Percentiles rank a stretch among this genome's conserved stretches.
Evolutionary conservation across 495 filamentous ascomycete species (phyloP).

Genomic region (Elasticomyces elasticus): DNA sequence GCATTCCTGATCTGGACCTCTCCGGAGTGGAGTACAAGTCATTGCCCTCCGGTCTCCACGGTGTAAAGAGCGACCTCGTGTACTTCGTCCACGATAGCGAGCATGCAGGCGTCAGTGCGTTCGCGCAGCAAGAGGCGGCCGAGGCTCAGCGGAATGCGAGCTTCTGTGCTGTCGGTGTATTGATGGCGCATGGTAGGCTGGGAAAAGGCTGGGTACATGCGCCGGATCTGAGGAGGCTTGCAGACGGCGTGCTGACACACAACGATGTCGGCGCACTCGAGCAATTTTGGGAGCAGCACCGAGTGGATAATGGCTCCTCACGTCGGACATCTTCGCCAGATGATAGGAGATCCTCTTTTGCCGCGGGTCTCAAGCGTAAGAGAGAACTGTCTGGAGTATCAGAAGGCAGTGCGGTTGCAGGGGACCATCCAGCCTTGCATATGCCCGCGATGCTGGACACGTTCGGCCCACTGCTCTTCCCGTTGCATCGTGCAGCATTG

Average conservation of each 20-base stretch:
- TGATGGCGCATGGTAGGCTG: conserved; percentile 79
- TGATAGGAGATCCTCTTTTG: conserved; percentile 8
- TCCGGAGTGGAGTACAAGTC: conserved; percentile 94
- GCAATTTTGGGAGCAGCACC: conserved; percentile 66
- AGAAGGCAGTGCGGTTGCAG: background rate
- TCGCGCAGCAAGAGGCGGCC: conserved; percentile 71
- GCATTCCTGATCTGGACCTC: conserved; percentile 61
- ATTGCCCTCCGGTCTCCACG: conserved; percentile 84
- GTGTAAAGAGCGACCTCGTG: conserved; percentile 78
- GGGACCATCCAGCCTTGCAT: conserved; percentile 74
- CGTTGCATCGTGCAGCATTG: conserved; percentile 79
- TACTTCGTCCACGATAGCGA: conserved; percentile 66
- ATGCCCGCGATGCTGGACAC: conserved; percentile 63
- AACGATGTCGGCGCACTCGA: conserved; percentile 53
- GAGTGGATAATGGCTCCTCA: background rate
- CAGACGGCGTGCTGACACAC: conserved; percentile 50
- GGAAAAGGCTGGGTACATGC: conserved; percentile 88
- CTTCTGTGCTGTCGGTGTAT: conserved; percentile 81
- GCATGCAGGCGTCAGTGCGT: conserved; percentile 86
- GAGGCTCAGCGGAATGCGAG: conserved; percentile 73
- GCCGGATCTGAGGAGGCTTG: conserved; percentile 61
- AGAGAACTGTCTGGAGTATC: conserved; percentile 49
- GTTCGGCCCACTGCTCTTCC: conserved; percentile 86
- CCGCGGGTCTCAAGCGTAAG: conserved; percentile 7
- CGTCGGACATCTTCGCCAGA: conserved; percentile 4